phyloP scores from a whole-genome alignment of 1,139 yeast genomes.

The Suhomyces coccinellae region DNA sequence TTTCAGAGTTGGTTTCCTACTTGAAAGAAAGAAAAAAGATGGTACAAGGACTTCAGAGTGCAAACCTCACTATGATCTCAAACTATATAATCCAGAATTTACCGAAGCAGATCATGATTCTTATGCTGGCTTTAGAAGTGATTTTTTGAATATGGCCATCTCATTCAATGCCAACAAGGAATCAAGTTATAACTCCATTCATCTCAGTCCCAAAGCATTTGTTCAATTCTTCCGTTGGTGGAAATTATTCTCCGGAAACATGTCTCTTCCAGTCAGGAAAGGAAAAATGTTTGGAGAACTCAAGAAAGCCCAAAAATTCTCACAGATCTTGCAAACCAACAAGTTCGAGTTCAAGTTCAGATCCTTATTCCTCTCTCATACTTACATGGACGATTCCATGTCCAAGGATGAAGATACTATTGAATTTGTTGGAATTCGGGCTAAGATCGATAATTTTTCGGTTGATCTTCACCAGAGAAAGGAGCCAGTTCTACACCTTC shows the following conservation, averaged over 20 bases:
- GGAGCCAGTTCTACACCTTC: slow-evolving; percentile 35
- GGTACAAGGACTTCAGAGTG: slow-evolving; percentile 52
- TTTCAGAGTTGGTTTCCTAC: slow-evolving; percentile 57
- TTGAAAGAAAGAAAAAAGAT: slow-evolving; percentile 45
- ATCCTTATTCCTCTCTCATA: slow-evolving; percentile 43
- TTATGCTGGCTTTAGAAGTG: slow-evolving; percentile 74
- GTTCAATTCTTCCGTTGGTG: slow-evolving; percentile 47
- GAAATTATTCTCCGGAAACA: slow-evolving; percentile 45
- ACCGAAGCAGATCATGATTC: slow-evolving; percentile 66
- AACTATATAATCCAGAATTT: slow-evolving; percentile 62
- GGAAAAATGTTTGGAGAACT: slow-evolving; percentile 43
- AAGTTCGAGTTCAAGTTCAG: slow-evolving; percentile 42
- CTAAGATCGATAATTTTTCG: slow-evolving; percentile 39
- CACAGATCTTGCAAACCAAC: slow-evolving; percentile 44
- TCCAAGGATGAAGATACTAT: slow-evolving; percentile 24
- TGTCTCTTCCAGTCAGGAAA: slow-evolving; percentile 42
- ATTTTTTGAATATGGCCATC: slow-evolving; percentile 76
- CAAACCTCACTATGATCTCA: slow-evolving; percentile 70
- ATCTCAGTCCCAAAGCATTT: slow-evolving; percentile 42
- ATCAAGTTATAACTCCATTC: slow-evolving; percentile 43
- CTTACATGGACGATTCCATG: slow-evolving; percentile 29
- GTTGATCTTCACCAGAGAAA: slow-evolving; percentile 47
- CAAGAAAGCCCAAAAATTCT: slow-evolving; percentile 38
- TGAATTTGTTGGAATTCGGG: slow-evolving; percentile 43
- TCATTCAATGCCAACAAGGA: slow-evolving; percentile 56